Base-by-base conservation (phyloP, 805 yeast genomes). In the Yamadazyma akitaensis region DNA sequence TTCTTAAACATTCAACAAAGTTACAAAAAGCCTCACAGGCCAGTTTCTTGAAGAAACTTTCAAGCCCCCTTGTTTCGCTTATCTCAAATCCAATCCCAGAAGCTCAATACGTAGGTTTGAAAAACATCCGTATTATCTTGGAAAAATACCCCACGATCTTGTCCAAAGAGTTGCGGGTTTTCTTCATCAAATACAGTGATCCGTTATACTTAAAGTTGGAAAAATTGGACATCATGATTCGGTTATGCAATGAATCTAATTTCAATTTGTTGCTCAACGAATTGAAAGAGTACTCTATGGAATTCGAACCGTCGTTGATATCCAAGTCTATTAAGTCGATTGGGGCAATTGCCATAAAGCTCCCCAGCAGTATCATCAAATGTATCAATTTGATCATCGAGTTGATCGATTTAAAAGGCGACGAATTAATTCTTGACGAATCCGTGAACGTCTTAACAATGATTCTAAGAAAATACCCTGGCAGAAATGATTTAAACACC, bases 71-170 rank as follows among this genome's bases (percentile, higher is more conserved):
- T 58, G 96, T 91, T 9, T 88, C 97, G 0, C 68, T 92, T 51
- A 82, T 91, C 50, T 84, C 92, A 8, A 82, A 90, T 7, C 87
- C 96, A 10, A 67, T 72, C 28, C 96, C 97, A 1, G 99, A 94
- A 65, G 88, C 95, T 40, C 98, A 94, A 67, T 92, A 85, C 58
- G 96, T 92, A 39, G 94, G 96, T 0, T 73, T 92, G 58, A 85
- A 90, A 62, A 94, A 94, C 65, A 90, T 94, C 50, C 78, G 96
- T 63, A 85, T 92, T 56, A 82, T 92, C 39, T 74, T 92, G 52
- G 96, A 91, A 60, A 87, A 87, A 64, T 89, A 88, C 64, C 98
- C 99, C 5, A 76, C 75, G 41, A 73, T 92, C 18, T 72, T 92
- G 49, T 73, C 85, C 14, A 81, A 82, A 53, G 97, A 92, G 61